Evolutionary conservation across 257 asterid genomes (phyloP).

Genomic region (Verbena officinalis): DNA sequence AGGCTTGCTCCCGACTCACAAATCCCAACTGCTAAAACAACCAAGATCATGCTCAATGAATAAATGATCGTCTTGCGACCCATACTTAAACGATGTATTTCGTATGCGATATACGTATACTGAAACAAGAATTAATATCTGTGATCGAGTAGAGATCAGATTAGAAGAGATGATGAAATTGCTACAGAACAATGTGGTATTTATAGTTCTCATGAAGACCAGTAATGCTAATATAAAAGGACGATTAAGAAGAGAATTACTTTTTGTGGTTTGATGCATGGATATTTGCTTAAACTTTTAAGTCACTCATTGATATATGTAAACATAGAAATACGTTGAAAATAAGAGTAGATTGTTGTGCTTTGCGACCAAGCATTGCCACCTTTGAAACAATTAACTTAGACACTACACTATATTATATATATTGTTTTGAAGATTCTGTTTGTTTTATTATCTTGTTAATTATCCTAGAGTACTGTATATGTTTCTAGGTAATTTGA

Average conservation of each 20-base stretch:
- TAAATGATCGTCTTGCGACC: slow-evolving; percentile 11
- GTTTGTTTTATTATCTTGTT: background rate
- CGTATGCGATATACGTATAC: background rate
- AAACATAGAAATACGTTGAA: slow-evolving; percentile 22
- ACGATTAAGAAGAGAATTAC: slow-evolving; percentile 9
- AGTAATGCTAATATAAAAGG: no score
- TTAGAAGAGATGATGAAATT: slow-evolving; percentile 22
- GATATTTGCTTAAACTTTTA: slow-evolving; percentile 44
- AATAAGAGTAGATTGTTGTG: slow-evolving; percentile 39
- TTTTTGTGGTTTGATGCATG: slow-evolving; percentile 38
- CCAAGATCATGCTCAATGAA: slow-evolving; percentile 19
- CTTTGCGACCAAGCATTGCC: slow-evolving; percentile 65
- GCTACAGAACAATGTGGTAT: slow-evolving; percentile 33
- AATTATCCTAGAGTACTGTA: no score
- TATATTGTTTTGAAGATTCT: background rate
- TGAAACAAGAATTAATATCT: background rate
- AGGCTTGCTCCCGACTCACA: slow-evolving; percentile 49
- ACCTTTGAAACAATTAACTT: slow-evolving; percentile 27
- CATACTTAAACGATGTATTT: slow-evolving; percentile 18
- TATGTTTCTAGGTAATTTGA: no score
- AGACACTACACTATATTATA: slow-evolving; percentile 17
- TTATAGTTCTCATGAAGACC: slow-evolving; percentile 32
- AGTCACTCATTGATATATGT: slow-evolving; percentile 47
- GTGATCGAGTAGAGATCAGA: background rate
- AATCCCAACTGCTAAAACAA: slow-evolving; percentile 34